Percentiles rank a stretch among this genome's conserved stretches.
phyloP scores from a whole-genome alignment of 129 eudicot species.

The Calendula officinalis region DNA sequence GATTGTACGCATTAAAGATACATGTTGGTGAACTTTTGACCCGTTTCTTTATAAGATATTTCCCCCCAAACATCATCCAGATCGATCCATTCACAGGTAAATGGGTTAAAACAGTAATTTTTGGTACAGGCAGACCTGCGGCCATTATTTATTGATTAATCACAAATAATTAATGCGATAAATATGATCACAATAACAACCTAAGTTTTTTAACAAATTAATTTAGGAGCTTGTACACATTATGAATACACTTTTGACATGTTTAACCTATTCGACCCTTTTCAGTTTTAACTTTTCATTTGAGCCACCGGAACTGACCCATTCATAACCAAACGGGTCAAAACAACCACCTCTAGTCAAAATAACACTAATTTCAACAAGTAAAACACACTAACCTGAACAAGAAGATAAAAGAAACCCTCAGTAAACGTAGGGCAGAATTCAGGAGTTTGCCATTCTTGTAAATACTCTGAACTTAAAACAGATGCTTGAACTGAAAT shows the following conservation, averaged over 20 bases:
- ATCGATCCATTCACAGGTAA: neutral
- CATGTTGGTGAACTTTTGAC: neutral
- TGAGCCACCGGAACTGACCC: no score
- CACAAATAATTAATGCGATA: no score
- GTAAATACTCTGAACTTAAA: constrained; percentile 48
- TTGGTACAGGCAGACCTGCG: no score
- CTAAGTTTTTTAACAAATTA: no score
- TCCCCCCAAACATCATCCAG: neutral
- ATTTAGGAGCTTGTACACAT: no score
- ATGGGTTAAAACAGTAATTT: neutral
- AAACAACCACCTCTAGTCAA: constrained; percentile 1
- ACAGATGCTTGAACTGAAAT: constrained; percentile 54
- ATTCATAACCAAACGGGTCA: no score
- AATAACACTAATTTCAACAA: neutral
- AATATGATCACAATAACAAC: no score
- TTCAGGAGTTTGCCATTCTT: constrained; percentile 52
- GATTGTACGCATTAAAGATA: neutral
- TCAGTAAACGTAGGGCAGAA: constrained; percentile 40
- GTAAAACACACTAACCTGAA: constrained; percentile 43
- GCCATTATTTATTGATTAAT: no score
- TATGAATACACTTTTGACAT: no score
- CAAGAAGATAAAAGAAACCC: constrained; percentile 52
- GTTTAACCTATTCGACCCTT: no score
- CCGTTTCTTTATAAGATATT: no score
- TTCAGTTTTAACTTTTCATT: no score